Conservation (phyloP, 1,139 yeast species). For the Debaryomyces nepalensis region DNA sequence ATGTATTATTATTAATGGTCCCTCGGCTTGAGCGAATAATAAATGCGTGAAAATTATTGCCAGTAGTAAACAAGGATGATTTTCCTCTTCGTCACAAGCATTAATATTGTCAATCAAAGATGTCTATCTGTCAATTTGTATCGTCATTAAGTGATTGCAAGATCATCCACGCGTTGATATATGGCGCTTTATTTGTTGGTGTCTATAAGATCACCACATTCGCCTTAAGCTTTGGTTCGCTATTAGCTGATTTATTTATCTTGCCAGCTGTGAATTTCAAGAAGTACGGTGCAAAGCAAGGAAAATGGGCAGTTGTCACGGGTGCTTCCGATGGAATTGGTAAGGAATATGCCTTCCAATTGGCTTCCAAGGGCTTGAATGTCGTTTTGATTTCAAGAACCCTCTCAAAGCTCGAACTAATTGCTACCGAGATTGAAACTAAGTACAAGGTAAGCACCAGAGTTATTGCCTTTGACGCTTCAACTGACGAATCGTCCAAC, state of each 20-base stretch:
- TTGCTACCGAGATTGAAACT: constrained; percentile 66
- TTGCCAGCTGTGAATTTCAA: constrained; percentile 65
- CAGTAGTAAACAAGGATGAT: constrained; percentile 1
- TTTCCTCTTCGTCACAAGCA: too few species aligned
- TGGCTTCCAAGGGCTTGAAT: constrained; percentile 86
- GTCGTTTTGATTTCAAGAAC: constrained; percentile 86
- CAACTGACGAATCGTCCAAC: constrained; percentile 57
- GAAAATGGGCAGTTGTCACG: constrained; percentile 88
- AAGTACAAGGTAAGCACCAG: constrained; percentile 67
- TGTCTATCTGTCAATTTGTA: constrained; percentile 23
- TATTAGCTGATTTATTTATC: constrained; percentile 61
- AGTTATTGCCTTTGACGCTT: constrained; percentile 78
- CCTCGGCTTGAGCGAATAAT: too few species aligned
- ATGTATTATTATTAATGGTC: constrained; percentile 11
- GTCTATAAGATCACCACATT: constrained; percentile 49
- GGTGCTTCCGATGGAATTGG: constrained; percentile 99
- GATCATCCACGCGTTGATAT: constrained; percentile 30
- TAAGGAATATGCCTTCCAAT: constrained; percentile 82
- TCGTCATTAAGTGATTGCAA: constrained; percentile 23
- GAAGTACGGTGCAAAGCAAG: constrained; percentile 70
- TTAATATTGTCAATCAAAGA: constrained; percentile 11
- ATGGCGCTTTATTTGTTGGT: constrained; percentile 53
- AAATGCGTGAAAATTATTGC: constrained; percentile 2
- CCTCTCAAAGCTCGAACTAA: constrained; percentile 67
- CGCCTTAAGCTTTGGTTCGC: constrained; percentile 42